Evolutionary conservation across 345 rosid species (phyloP).

Genomic region (Aurinia saxatilis): DNA sequence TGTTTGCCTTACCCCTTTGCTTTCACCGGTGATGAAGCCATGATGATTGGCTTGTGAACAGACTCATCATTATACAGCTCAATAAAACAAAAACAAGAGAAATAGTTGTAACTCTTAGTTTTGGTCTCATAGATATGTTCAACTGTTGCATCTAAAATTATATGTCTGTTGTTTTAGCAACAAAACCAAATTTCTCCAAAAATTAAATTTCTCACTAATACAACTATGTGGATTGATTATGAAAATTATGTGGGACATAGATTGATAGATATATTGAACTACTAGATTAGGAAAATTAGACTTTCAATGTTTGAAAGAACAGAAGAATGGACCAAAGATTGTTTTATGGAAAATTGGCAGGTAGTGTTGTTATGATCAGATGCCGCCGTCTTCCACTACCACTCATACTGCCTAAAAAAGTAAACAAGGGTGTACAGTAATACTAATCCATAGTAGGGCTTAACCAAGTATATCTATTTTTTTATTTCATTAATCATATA

Average conservation of each 20-base stretch:
- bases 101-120: background rate
- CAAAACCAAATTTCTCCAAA: background rate
- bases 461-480: too few relatives aligned
- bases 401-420: too few relatives aligned
- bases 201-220: too few relatives aligned
- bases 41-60: slow-evolving; percentile 32
- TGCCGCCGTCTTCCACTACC: background rate
- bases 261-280: background rate
- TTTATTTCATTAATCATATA: too few relatives aligned
- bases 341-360: background rate
- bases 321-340: background rate
- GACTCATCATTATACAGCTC: background rate
- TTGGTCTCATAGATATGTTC: background rate
- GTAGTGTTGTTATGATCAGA: background rate
- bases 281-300: background rate
- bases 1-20: slow-evolving; percentile 87
- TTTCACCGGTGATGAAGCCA: slow-evolving; percentile 40
- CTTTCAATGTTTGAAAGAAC: background rate
- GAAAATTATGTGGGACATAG: background rate
- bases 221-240: background rate
- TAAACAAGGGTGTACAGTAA: too few relatives aligned
- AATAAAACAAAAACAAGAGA: background rate
- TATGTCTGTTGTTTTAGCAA: background rate
- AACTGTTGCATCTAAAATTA: background rate
- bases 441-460: too few relatives aligned